Conservation (phyloP, 208 protist genomes). For the Porcisia deanei region DNA sequence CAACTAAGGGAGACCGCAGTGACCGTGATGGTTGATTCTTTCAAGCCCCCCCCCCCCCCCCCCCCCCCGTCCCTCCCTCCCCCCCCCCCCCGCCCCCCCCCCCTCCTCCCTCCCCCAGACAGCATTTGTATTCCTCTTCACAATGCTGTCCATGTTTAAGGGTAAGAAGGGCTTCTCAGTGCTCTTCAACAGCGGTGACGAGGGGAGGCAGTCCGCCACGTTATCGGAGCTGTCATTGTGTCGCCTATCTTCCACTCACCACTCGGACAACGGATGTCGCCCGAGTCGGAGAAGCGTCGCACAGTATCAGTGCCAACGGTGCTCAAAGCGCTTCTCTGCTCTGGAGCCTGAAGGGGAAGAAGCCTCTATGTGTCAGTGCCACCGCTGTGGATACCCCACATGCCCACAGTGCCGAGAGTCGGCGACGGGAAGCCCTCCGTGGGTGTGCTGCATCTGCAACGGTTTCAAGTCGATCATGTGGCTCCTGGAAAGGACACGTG, state of each 20-base stretch:
- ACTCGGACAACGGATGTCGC: not conserved
- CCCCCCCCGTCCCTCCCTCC: not conserved
- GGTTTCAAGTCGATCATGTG: conserved; percentile 55
- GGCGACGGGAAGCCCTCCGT: conserved; percentile 16
- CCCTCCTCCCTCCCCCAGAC: not conserved
- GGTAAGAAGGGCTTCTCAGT: conserved; percentile 65
- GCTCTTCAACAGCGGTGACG: conserved; percentile 39
- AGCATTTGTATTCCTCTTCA: not conserved
- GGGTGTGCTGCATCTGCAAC: conserved; percentile 66
- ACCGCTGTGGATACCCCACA: conserved; percentile 58
- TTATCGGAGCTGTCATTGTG: not conserved
- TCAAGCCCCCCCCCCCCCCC: no score
- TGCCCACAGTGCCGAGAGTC: conserved; percentile 62
- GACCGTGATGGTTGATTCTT: no score
- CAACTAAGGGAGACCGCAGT: no score
- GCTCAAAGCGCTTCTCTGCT: conserved; percentile 43
- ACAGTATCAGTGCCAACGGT: conserved; percentile 58
- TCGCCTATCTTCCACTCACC: conserved; percentile 1
- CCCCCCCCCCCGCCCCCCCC: not conserved
- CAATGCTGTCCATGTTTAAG: conserved; percentile 76
- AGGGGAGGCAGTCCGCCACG: not conserved
- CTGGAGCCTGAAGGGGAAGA: conserved; percentile 1
- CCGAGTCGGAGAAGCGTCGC: conserved; percentile 1
- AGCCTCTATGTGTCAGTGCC: conserved; percentile 28
- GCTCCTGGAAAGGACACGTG: conserved; percentile 60